Conservation (phyloP, 257 asterid genomes). For the Osmanthus fragrans region DNA sequence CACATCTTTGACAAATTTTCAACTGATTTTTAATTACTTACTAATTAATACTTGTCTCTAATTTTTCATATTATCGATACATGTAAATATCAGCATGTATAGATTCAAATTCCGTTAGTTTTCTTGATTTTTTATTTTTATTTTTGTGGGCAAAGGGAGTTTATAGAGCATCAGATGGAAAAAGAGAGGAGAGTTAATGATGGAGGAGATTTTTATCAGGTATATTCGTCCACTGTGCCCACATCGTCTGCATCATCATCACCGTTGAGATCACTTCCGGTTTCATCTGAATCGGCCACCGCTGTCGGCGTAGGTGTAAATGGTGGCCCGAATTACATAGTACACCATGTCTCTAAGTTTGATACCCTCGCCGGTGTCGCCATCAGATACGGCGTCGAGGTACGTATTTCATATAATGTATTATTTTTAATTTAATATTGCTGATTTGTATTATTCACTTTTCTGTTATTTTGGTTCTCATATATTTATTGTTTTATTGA, state of each 20-base stretch:
- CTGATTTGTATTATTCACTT: neutral
- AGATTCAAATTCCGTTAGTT: constrained; percentile 11
- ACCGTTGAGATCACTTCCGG: constrained; percentile 31
- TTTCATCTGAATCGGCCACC: constrained; percentile 33
- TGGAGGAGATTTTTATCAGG: constrained; percentile 33
- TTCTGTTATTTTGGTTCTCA: neutral
- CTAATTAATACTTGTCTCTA: neutral
- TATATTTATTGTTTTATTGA: neutral
- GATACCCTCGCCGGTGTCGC: constrained; percentile 93
- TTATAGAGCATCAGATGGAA: constrained; percentile 27
- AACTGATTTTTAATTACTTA: neutral
- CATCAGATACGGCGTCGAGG: constrained; percentile 91
- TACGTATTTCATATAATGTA: constrained; percentile 6
- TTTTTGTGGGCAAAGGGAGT: neutral
- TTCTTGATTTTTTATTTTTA: neutral
- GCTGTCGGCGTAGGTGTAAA: constrained; percentile 33
- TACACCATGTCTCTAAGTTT: constrained; percentile 68
- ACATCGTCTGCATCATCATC: constrained; percentile 24
- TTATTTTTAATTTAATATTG: neutral
- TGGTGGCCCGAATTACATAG: constrained; percentile 43
- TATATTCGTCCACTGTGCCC: constrained; percentile 12
- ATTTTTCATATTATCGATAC: neutral
- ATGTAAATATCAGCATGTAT: constrained; percentile 5
- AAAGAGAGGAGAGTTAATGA: constrained; percentile 40
- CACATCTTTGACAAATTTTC: neutral